Conservation (phyloP, 2,329 filamentous ascomycete species). For the Aspergillus aculeatus region DNA sequence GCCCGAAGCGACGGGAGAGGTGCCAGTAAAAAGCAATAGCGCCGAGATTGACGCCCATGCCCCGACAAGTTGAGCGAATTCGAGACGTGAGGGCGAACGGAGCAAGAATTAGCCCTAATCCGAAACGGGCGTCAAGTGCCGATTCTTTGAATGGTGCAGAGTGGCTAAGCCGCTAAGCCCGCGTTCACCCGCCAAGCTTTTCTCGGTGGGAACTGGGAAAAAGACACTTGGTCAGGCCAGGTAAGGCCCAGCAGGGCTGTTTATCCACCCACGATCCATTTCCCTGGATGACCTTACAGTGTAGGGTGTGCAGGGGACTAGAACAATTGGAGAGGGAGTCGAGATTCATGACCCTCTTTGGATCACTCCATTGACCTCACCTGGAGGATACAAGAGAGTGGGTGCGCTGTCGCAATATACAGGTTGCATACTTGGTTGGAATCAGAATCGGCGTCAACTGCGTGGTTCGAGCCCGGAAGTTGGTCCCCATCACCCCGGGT, state of each 20-base stretch:
- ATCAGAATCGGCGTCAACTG: not conserved
- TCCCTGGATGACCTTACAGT: no score
- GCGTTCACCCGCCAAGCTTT: not conserved
- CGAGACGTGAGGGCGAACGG: not conserved
- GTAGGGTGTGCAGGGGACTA: not conserved
- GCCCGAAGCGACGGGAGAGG: not conserved
- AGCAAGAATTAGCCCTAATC: not conserved
- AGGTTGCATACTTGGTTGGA: not conserved
- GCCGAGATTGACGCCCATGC: not conserved
- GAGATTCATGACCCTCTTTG: not conserved
- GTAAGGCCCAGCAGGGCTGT: not conserved
- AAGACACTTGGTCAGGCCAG: not conserved
- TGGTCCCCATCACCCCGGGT: slow-evolving; percentile 5
- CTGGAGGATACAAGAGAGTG: not conserved
- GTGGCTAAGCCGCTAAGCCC: not conserved
- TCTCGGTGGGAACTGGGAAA: not conserved
- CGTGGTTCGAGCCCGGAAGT: slow-evolving; percentile 12
- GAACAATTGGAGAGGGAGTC: not conserved
- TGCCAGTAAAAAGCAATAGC: not conserved
- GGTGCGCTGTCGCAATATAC: not conserved
- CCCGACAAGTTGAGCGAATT: not conserved
- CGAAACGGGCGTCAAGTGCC: not conserved
- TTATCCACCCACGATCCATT: not conserved
- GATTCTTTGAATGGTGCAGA: not conserved
- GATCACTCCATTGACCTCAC: not conserved